Evolutionary conservation across 257 asterid species (phyloP).

Genomic region (Phtheirospermum japonicum): DNA sequence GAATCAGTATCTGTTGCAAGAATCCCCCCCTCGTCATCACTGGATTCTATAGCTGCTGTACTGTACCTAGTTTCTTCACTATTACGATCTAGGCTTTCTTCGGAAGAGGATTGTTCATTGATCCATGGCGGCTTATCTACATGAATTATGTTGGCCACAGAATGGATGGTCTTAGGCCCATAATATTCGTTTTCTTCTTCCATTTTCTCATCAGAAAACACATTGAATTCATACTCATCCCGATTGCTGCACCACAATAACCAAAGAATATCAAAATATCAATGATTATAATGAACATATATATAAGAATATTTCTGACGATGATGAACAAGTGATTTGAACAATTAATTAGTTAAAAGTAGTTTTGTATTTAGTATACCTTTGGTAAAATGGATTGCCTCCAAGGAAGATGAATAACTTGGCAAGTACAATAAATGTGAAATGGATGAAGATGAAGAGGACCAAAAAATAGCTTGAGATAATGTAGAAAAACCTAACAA

Average conservation of each 20-base stretch:
- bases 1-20: conserved; percentile 31
- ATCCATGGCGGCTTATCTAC: neutral
- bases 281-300: too few relatives aligned
- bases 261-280: neutral
- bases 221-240: conserved; percentile 28
- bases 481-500: conserved; percentile 60
- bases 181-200: conserved; percentile 33
- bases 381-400: conserved; percentile 59
- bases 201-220: conserved; percentile 53
- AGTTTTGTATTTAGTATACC: conserved; percentile 30
- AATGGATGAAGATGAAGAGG: conserved; percentile 56
- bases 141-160: conserved; percentile 24
- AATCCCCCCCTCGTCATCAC: conserved; percentile 27
- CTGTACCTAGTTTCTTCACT: conserved; percentile 23
- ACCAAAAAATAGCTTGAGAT: conserved; percentile 57
- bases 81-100: conserved; percentile 20
- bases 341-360: too few relatives aligned
- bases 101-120: conserved; percentile 1
- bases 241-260: conserved; percentile 23
- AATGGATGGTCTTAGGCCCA: neutral
- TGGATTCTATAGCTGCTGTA: conserved; percentile 43
- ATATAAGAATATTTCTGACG: too few relatives aligned
- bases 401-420: conserved; percentile 49
- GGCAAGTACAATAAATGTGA: conserved; percentile 44
- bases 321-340: too few relatives aligned